Conservation (phyloP, 1,284 basidiomycete species). For the Rhizopogon parksii region DNA sequence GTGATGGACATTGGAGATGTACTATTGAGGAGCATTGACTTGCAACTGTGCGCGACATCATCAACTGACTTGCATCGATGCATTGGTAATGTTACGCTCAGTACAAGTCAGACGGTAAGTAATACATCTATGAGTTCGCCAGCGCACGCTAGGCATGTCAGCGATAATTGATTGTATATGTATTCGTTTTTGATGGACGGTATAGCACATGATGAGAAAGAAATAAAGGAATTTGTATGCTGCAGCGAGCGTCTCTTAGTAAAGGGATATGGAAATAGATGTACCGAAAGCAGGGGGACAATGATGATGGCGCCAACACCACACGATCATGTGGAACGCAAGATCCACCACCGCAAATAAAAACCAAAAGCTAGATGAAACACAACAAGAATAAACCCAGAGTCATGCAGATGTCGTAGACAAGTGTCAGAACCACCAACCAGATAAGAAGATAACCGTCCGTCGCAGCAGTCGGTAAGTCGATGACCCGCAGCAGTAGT, state of each 20-base stretch:
- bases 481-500: background rate
- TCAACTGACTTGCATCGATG: too few species aligned
- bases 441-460: background rate
- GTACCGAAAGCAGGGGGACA: background rate
- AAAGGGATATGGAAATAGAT: background rate
- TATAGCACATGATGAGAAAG: background rate
- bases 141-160: background rate
- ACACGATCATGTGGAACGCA: background rate
- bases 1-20: too few species aligned
- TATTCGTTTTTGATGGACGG: background rate
- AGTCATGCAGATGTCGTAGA: background rate
- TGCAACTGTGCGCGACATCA: too few species aligned
- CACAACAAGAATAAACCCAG: background rate
- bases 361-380: background rate
- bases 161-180: background rate
- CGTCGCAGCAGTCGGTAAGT: background rate
- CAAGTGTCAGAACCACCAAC: background rate
- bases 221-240: background rate
- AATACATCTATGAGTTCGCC: too few species aligned
- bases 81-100: too few species aligned
- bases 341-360: background rate
- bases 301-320: background rate
- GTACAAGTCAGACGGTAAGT: too few species aligned
- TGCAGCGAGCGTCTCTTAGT: conserved; percentile 1
- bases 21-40: too few species aligned